Percentiles rank a stretch among this genome's conserved stretches.
Evolutionary conservation across 78 protist genomes (phyloP).

Genomic region (Dictyostelium intermedium): DNA sequence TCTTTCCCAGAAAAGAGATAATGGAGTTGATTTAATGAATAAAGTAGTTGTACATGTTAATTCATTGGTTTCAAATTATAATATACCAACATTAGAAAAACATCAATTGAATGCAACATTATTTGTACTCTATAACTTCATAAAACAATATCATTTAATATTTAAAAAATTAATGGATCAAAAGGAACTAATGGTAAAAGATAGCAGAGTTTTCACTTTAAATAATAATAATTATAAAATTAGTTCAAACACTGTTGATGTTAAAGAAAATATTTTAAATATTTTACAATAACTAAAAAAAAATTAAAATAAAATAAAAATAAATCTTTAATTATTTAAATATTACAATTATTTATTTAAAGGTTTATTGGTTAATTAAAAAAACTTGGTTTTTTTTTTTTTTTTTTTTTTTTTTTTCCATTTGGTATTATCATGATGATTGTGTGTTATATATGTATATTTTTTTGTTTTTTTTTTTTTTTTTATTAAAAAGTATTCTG

Average conservation of each 20-base stretch:
- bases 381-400: not conserved
- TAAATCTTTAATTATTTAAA: not conserved
- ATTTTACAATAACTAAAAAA: not conserved
- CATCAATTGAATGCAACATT: not conserved
- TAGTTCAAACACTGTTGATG: not conserved
- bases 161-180: not conserved
- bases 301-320: no score
- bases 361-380: not conserved
- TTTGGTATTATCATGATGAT: not conserved
- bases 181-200: not conserved
- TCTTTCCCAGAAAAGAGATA: not conserved
- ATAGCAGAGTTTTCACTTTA: not conserved
- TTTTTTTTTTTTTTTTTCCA: not conserved
- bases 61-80: not conserved
- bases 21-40: not conserved
- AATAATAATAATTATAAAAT: not conserved
- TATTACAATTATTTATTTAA: conserved; percentile 9
- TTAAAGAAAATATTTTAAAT: not conserved
- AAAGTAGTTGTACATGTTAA: not conserved
- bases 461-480: not conserved
- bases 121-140: not conserved
- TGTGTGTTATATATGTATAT: not conserved
- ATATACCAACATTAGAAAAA: not conserved
- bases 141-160: not conserved
- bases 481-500: conserved; percentile 89